phyloP scores from a whole-genome alignment of 345 rosid species.

The Fremontodendron californicum region DNA sequence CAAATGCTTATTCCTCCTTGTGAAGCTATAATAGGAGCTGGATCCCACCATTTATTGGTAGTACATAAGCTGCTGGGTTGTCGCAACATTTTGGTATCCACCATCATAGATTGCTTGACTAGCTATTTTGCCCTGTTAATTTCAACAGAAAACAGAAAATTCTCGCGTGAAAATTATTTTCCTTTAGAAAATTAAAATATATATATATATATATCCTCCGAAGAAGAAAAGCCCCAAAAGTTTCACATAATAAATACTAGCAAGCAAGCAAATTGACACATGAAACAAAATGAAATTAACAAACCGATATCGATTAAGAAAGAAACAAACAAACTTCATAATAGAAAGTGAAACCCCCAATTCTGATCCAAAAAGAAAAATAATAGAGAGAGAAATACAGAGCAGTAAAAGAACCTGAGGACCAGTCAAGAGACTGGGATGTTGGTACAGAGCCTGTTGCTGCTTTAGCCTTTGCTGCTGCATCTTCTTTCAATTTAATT shows the following conservation, averaged over 20 bases:
- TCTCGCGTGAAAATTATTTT: no score
- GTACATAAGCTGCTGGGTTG: slow-evolving; percentile 86
- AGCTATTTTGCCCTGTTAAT: slow-evolving; percentile 8
- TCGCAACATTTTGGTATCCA: slow-evolving; percentile 69
- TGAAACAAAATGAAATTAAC: not conserved
- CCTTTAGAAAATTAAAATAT: no score
- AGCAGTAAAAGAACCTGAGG: slow-evolving; percentile 42
- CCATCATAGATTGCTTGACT: slow-evolving; percentile 78
- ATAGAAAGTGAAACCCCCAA: no score
- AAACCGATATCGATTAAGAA: not conserved
- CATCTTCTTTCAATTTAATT: slow-evolving; percentile 23
- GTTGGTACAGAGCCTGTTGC: slow-evolving; percentile 46
- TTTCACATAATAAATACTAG: not conserved
- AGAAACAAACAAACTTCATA: not conserved
- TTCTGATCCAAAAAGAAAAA: not conserved
- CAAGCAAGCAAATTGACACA: not conserved
- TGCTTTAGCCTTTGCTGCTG: slow-evolving; percentile 58
- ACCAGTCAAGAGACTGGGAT: slow-evolving; percentile 45
- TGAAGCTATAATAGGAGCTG: not conserved
- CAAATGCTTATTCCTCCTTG: slow-evolving; percentile 7
- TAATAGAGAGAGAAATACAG: not conserved
- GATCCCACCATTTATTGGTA: slow-evolving; percentile 43
- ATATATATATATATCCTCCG: no score
- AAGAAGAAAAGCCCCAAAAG: not conserved
- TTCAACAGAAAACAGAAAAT: not conserved